Evolutionary conservation across 176 grass and related monocot species (phyloP), one percentile per base, ranked within the genome.

Genomic region (Zea luxurians): DNA sequence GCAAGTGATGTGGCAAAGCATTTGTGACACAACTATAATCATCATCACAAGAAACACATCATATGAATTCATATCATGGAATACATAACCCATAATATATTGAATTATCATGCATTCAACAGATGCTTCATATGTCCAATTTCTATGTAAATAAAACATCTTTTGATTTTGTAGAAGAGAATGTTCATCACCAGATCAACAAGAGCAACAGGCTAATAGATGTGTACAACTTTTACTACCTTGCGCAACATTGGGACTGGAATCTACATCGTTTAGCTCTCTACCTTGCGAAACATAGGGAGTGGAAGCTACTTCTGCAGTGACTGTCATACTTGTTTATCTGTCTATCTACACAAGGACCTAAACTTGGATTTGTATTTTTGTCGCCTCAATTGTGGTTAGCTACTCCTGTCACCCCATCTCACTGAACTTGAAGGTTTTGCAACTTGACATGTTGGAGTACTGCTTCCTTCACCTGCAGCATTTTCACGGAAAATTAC

Each of bases 381-480:
- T 71, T 63, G 57, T 49, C 63, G 7, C 65, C 66, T 82, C 48
- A 15, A 13, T 74, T 41, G 74, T 21, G 59, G 58, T 66, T 47
- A 84, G 54, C 47, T 66, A 48, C 10, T 21, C 34, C 13, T 54
- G 71, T 11, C 37, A 70, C 53, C 44, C 59, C 46, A 17, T 49
- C 61, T 87, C 64, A 85, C 68, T 79, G 76, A 48, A 16, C 86
- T 49, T 68, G 69, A 48, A 65, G 10, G 80, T 94, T 97, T 73
- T 86, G 83, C n/a, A n/a, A n/a, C n/a, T n/a, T n/a, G n/a, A n/a
- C n/a, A n/a, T n/a, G n/a, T n/a, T n/a, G n/a, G n/a, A n/a, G n/a
- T n/a, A n/a, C n/a, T n/a, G n/a, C n/a, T n/a, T n/a, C n/a, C n/a
- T n/a, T n/a, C n/a, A n/a, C n/a, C n/a, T n/a, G n/a, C n/a, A n/a